Percentiles rank a stretch among this genome's conserved stretches.
These are phyloP conservation scores for Microstroma glucosiphilum DNA, from an alignment of 1,284 basidiomycete genomes.

Conservation along the genomic window DNA sequence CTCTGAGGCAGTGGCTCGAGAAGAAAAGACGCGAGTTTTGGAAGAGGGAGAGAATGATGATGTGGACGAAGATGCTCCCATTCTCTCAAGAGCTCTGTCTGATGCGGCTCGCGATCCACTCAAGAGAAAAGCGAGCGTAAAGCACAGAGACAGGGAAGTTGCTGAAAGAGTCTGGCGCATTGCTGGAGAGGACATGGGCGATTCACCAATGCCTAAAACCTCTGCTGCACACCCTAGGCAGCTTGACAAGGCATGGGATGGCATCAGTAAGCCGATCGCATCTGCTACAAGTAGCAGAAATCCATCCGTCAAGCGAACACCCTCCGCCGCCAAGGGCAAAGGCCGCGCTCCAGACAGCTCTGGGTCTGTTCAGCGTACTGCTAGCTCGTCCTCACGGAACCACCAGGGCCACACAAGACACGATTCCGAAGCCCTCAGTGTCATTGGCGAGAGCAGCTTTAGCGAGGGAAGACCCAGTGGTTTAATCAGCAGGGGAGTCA, in stretches of 20 bases:
- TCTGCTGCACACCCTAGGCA: background rate
- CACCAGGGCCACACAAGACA: background rate
- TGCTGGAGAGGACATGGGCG: background rate
- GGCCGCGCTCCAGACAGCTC: background rate
- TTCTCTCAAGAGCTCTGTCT: background rate
- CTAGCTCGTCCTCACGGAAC: no score
- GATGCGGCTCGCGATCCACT: conserved; percentile 2
- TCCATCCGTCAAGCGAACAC: background rate
- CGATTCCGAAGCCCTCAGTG: background rate
- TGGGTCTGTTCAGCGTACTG: background rate
- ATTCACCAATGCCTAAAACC: background rate
- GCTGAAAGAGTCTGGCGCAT: conserved; percentile 3
- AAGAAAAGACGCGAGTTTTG: background rate
- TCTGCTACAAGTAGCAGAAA: background rate
- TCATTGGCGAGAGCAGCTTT: conserved; percentile 4
- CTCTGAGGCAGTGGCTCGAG: background rate
- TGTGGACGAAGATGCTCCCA: background rate
- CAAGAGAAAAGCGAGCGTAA: background rate
- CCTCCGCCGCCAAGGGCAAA: background rate
- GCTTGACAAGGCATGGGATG: background rate
- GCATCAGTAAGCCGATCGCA: background rate
- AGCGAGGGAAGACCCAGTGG: background rate
- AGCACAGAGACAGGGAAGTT: conserved; percentile 1
- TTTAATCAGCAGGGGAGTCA: no score
- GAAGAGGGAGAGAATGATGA: background rate